Conservation (phyloP, 495 filamentous ascomycete genomes). For the Schizothecium vesticola region DNA sequence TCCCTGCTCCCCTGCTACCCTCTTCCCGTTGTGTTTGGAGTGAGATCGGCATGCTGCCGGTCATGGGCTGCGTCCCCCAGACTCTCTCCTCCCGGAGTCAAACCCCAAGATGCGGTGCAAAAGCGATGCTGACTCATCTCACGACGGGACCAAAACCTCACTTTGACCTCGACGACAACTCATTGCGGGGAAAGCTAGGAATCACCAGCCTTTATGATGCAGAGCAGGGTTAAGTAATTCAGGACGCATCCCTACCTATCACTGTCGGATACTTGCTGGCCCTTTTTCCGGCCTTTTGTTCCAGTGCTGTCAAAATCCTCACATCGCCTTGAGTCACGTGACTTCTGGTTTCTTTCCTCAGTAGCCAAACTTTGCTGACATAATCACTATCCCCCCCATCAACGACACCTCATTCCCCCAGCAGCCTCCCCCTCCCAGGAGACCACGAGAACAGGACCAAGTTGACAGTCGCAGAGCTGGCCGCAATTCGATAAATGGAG, state of each 20-base stretch:
- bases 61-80: too few species aligned
- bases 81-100: too few species aligned
- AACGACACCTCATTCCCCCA: background rate
- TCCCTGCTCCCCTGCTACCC: too few species aligned
- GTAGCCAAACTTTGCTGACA: background rate
- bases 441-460: background rate
- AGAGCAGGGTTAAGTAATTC: too few species aligned
- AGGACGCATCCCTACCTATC: too few species aligned
- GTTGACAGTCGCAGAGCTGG: background rate
- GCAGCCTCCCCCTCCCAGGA: background rate
- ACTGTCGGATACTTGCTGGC: too few species aligned
- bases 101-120: too few species aligned
- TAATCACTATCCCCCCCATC: background rate
- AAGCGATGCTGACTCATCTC: background rate
- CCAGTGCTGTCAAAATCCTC: background rate
- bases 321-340: background rate
- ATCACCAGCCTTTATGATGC: background rate
- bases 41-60: too few species aligned
- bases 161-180: background rate
- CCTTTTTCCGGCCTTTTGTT: too few species aligned
- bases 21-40: too few species aligned
- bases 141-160: background rate
- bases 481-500: background rate
- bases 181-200: background rate
- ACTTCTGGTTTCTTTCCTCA: too few species aligned